Conservation (phyloP, 352 stramenopile genomes). For the Globisporangium radiosum region DNA sequence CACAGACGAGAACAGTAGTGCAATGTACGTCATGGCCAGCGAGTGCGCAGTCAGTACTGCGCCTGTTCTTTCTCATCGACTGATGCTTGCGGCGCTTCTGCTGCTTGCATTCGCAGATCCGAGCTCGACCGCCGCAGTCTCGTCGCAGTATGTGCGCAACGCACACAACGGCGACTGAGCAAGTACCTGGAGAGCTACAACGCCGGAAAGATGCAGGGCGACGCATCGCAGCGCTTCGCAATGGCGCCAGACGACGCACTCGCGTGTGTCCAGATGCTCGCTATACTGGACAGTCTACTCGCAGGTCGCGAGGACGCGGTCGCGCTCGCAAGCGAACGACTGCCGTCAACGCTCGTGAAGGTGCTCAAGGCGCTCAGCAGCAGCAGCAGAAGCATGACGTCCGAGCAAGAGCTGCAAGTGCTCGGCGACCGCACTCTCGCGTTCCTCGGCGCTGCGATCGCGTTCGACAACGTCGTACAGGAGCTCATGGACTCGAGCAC, state of each 20-base stretch:
- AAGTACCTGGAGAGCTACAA: conserved; percentile 33
- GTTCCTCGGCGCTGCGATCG: conserved; percentile 24
- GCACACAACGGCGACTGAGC: conserved; percentile 24
- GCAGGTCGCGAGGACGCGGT: conserved; percentile 17
- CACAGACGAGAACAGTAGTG: not conserved
- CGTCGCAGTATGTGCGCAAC: conserved; percentile 26
- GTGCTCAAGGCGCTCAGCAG: conserved; percentile 12
- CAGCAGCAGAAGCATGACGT: not conserved
- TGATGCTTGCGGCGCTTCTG: no score
- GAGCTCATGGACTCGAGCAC: conserved; percentile 42
- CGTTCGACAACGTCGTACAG: conserved; percentile 33
- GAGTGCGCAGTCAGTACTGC: no score
- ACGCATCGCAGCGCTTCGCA: not conserved
- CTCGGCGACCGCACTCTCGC: conserved; percentile 19
- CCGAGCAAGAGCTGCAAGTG: not conserved
- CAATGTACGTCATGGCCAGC: conserved; percentile 1
- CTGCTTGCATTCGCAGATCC: conserved; percentile 3
- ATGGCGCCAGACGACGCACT: conserved; percentile 2
- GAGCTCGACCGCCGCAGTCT: conserved; percentile 12
- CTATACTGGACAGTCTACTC: conserved; percentile 23
- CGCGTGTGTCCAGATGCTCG: conserved; percentile 16
- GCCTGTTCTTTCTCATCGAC: no score
- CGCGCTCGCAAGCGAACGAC: conserved; percentile 37
- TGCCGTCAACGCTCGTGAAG: conserved; percentile 51
- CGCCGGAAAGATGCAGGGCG: conserved; percentile 15